Evolutionary conservation across 2,329 filamentous ascomycete species (phyloP).

Genomic region (Botrytis hyacinthi): DNA sequence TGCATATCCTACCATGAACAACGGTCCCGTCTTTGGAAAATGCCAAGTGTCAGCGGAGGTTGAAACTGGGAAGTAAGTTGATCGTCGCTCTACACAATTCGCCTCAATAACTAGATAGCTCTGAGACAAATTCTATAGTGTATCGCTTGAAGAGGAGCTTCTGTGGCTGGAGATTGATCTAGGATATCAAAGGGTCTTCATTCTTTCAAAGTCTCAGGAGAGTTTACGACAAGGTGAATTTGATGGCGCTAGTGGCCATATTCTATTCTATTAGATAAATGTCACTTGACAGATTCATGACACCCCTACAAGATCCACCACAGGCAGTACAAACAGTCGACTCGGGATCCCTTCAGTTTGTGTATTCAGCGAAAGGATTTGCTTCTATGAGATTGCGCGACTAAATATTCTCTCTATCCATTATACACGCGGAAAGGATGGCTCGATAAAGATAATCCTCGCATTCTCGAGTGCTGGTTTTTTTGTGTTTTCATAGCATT

Average conservation of each 20-base stretch:
- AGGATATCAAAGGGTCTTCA: not conserved
- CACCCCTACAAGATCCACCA: not conserved
- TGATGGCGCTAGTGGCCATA: not conserved
- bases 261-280: too few relatives aligned
- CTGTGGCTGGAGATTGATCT: not conserved
- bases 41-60: not conserved
- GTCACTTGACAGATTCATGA: not conserved
- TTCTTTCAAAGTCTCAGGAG: not conserved
- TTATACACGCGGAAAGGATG: rapidly evolving
- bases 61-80: not conserved
- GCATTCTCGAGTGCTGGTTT: not conserved
- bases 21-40: not conserved
- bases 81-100: not conserved
- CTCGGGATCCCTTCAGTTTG: not conserved
- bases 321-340: not conserved
- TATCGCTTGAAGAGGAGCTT: not conserved
- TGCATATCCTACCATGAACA: not conserved
- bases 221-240: not conserved
- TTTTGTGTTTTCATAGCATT: not conserved
- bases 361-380: not conserved
- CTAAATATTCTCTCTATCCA: not conserved
- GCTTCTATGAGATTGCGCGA: not conserved
- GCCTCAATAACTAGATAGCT: not conserved
- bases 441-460: not conserved
- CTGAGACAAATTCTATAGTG: not conserved